Evolutionary conservation across 148 eudicot genomes (phyloP), one percentile per base, ranked within the genome.

Genomic region (Spergularia bocconei): DNA sequence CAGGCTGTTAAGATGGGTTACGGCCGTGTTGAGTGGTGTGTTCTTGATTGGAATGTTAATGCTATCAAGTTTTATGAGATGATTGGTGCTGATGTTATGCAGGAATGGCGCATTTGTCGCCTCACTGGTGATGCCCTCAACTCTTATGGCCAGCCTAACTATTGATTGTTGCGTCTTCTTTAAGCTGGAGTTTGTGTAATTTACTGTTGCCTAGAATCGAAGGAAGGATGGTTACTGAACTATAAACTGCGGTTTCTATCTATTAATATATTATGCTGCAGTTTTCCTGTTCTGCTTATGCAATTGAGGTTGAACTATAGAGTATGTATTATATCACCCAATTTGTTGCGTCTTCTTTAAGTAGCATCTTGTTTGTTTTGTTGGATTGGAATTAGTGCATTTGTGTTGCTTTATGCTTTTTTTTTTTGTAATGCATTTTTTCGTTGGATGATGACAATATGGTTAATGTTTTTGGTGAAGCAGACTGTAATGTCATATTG

Each of bases 21-120:
- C 58, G 93, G 91, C 16, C 81, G 96, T 44, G 91, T 93, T 53
- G 98, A 93, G 63, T 93, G 98, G 98, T 86, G 84, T 41, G 98
- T 93, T 25, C 77, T 92, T 33, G 97, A 92, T 59, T 92, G 97
- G 97, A 92, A 92, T 72, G 86, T 85, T 47, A 90, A 90, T 80
- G 98, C 98, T 1, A 89, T 91, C 6, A 77, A 52, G 71, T 93
- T 93, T 50, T 91, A 93, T 58, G 86, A 93, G 80, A 84, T 75
- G 68, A 91, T 93, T 89, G 96, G 98, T 11, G 98, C 98, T 70
- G 67, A 84, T 79, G 80, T 93, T 6, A 39, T 86, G 88, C 88
- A 84, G 56, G 93, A 91, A 5, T 93, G 93, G 90, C 84, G 93
- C 75, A 77, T 90, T 78, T 88, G 97, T 64, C 80, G 97, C 60